Evolutionary conservation across 805 yeast genomes (phyloP).

Genomic region (Debaryomyces tyrocola): DNA sequence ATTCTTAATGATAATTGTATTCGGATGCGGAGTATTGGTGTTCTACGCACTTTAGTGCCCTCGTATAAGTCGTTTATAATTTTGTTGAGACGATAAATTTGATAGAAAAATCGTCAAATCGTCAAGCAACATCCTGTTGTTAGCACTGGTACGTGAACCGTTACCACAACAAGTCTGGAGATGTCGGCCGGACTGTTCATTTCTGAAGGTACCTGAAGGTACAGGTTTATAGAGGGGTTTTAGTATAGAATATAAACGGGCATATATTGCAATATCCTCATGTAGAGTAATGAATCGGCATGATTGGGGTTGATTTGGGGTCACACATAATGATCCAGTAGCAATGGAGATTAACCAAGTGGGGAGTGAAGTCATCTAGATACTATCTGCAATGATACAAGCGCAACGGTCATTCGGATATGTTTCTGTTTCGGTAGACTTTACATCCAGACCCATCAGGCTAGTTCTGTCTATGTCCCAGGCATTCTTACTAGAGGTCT

Average conservation of each 20-base stretch:
- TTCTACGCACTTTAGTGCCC: conserved; percentile 30
- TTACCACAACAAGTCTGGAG: background rate
- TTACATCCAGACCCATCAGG: no score
- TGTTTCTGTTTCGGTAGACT: no score
- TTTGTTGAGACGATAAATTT: no score
- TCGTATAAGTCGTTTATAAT: background rate
- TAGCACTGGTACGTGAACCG: background rate
- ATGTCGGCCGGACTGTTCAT: background rate
- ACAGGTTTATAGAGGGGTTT: background rate
- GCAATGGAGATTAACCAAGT: no score
- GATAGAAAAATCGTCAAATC: no score
- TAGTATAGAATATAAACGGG: background rate
- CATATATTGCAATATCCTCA: background rate
- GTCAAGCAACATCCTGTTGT: no score
- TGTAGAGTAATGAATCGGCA: background rate
- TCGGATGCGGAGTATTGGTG: conserved; percentile 34
- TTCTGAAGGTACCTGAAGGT: background rate
- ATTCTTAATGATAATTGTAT: conserved; percentile 27
- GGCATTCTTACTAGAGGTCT: no score
- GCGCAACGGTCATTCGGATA: no score
- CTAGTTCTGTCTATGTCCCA: no score
- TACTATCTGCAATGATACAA: no score
- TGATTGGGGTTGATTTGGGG: background rate
- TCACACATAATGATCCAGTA: background rate
- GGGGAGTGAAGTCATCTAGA: no score